A percentile compares a stretch with the other conserved stretches of the same genome.
Evolutionary conservation across 306 rosid genomes (phyloP).

Genomic region (Myrica gale): DNA sequence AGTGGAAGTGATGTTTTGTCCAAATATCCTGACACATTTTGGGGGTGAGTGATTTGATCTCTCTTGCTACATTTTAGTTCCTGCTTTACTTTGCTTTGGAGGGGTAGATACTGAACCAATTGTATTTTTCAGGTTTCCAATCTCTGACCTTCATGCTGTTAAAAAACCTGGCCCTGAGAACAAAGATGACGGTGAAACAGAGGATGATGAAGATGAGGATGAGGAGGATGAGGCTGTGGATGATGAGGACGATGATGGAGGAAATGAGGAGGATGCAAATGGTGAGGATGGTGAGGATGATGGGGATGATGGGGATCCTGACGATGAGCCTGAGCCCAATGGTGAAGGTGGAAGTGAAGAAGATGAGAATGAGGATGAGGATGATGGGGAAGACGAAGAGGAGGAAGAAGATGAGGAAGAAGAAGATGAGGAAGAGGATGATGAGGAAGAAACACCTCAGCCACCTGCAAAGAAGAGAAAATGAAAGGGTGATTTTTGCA

Average conservation of each 20-base stretch:
- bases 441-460: slow-evolving; percentile 36
- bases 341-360: slow-evolving; percentile 60
- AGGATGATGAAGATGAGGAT: slow-evolving; percentile 46
- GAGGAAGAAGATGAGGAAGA: slow-evolving; percentile 10
- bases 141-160: slow-evolving; percentile 32
- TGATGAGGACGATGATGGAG: slow-evolving; percentile 46
- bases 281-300: slow-evolving; percentile 52
- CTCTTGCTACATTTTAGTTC: background rate
- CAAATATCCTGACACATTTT: slow-evolving; percentile 15
- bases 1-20: slow-evolving; percentile 11
- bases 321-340: slow-evolving; percentile 51
- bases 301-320: slow-evolving; percentile 47
- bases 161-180: slow-evolving; percentile 40
- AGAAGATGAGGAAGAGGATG: slow-evolving; percentile 34
- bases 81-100: background rate
- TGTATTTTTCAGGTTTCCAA: slow-evolving; percentile 47
- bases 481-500: slow-evolving; percentile 13
- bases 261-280: slow-evolving; percentile 40
- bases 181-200: slow-evolving; percentile 51
- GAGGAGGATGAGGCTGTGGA: slow-evolving; percentile 30
- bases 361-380: slow-evolving; percentile 12
- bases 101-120: background rate
- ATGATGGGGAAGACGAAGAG: background rate
- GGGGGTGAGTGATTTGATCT: slow-evolving; percentile 22
- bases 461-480: slow-evolving; percentile 51